Evolutionary conservation across 148 eudicot species (phyloP).

Genomic region (Diospyros lotus): DNA sequence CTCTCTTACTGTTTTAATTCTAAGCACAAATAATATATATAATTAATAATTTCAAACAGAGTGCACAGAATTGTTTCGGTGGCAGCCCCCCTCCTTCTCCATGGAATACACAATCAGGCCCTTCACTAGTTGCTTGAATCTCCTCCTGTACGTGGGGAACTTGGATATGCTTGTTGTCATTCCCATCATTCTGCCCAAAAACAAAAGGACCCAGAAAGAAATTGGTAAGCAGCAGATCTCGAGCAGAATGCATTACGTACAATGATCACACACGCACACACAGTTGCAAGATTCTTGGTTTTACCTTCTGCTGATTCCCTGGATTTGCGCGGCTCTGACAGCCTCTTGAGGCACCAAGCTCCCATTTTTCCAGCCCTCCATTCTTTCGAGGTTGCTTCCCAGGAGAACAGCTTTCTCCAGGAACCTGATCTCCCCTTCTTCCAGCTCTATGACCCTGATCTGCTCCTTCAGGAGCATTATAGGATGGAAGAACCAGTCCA

Average conservation of each 20-base stretch:
- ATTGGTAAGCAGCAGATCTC: no score
- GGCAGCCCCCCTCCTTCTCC: slow-evolving; percentile 43
- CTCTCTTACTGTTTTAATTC: no score
- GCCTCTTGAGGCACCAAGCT: slow-evolving; percentile 57
- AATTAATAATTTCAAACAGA: no score
- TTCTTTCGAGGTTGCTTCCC: slow-evolving; percentile 44
- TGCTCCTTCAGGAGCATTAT: slow-evolving; percentile 83
- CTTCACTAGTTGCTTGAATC: slow-evolving; percentile 61
- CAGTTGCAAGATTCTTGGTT: no score
- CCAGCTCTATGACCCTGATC: slow-evolving; percentile 48
- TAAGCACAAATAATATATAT: no score
- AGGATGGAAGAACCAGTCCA: slow-evolving; percentile 94
- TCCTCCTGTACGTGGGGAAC: slow-evolving; percentile 75
- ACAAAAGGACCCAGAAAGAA: neutral
- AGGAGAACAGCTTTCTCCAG: slow-evolving; percentile 63
- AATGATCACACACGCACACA: no score
- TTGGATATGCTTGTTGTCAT: slow-evolving; percentile 16
- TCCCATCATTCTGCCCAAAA: slow-evolving; percentile 40
- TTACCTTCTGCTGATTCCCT: slow-evolving; percentile 91
- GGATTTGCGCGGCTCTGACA: slow-evolving; percentile 75
- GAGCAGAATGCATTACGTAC: no score
- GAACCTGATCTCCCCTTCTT: slow-evolving; percentile 58
- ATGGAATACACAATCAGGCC: slow-evolving; percentile 35
- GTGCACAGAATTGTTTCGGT: no score
- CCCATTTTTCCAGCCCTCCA: slow-evolving; percentile 70